phyloP scores from a whole-genome alignment of 2,329 filamentous ascomycete species.

The Microsporum canis region DNA sequence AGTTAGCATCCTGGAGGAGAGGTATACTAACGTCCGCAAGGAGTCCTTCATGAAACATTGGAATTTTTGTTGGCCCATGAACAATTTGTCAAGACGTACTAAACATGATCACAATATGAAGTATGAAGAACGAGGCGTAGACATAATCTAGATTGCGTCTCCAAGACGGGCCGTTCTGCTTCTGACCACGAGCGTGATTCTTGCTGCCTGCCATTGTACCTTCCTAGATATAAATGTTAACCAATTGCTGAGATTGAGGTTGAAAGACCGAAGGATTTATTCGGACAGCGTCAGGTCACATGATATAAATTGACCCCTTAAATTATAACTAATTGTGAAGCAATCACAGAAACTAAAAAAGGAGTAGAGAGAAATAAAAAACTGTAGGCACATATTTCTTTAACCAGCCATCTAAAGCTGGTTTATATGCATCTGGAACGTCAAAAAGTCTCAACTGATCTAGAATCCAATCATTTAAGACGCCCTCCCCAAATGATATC shows the following conservation, averaged over 20 bases:
- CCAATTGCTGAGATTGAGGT: background rate
- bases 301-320: background rate
- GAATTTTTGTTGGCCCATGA: background rate
- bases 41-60: background rate
- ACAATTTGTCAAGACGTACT: constrained; percentile 31
- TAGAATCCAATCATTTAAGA: constrained; percentile 1
- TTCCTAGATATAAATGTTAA: too few species aligned
- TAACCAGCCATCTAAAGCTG: background rate
- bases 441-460: background rate
- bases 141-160: constrained; percentile 29
- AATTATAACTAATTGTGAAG: background rate
- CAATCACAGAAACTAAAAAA: background rate
- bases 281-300: background rate
- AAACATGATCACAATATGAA: constrained; percentile 52
- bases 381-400: background rate
- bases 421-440: background rate
- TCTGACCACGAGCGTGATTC: background rate
- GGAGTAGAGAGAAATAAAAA: background rate
- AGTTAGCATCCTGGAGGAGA: background rate
- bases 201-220: background rate
- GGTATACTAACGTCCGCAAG: background rate
- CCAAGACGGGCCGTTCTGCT: constrained; percentile 16
- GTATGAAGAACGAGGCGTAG: constrained; percentile 49
- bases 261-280: background rate
- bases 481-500: background rate